These are phyloP conservation scores for Sesbania bispinosa DNA, from an alignment of 306 rosid species.

Conservation along the genomic window DNA sequence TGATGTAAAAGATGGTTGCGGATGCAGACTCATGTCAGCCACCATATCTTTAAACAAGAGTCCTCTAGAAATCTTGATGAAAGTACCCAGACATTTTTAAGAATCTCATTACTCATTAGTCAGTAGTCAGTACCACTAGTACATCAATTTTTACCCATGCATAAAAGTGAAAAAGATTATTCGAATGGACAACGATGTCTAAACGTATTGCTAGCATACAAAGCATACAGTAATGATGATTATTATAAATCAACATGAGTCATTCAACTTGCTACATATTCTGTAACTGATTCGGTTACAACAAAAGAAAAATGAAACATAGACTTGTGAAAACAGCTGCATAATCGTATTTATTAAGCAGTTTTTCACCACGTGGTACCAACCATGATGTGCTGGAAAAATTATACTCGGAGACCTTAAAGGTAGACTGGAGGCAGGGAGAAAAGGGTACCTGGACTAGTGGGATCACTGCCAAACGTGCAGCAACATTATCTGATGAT, in stretches of 20 bases:
- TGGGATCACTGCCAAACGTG: conserved; percentile 89
- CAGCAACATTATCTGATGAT: conserved; percentile 85
- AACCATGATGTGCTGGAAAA: neutral
- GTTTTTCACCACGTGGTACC: conserved; percentile 4
- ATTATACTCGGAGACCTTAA: neutral
- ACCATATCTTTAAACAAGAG: conserved; percentile 12
- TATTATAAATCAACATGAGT: neutral
- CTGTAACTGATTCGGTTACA: neutral
- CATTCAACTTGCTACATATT: neutral
- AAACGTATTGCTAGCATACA: neutral
- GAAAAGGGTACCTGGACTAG: conserved; percentile 65
- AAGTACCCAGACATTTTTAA: neutral
- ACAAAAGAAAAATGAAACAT: neutral
- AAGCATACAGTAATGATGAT: neutral
- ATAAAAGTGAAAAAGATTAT: neutral
- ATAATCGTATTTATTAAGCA: neutral
- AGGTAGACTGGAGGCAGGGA: neutral
- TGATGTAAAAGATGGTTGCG: neutral
- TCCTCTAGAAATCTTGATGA: neutral
- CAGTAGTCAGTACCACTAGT: neutral
- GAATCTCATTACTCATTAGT: neutral
- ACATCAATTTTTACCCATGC: neutral
- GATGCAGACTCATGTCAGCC: neutral
- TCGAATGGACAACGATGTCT: neutral
- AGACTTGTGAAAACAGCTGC: neutral